Evolutionary conservation across 768 basidiomycete genomes (phyloP), one percentile per base, ranked within the genome.

Genomic region (Lactarius psammicola): DNA sequence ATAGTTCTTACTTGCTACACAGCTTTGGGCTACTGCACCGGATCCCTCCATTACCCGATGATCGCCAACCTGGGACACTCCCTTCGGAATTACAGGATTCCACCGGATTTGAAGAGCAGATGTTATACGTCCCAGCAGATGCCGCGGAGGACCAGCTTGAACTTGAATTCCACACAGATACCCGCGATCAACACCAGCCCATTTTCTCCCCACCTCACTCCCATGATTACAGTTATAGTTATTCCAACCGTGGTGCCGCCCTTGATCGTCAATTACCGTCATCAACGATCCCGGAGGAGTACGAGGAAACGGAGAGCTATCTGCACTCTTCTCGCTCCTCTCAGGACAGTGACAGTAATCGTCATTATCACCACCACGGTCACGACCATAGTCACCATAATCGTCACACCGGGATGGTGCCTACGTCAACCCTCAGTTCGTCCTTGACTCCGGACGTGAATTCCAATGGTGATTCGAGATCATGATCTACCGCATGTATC

Each of bases 11-110:
- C 56, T 60, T 44, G 36, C 49, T 57, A 55, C 49, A 38, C 67
- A 95, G 94, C 1, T 96, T 91, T 74, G 95, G 95, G 5, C 83
- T 97, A 26, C 79, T 98, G 38, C 96, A 98, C 76, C 87, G 96
- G 61, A 96, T 98, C 68, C 95, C 95, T 6, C 85, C 89, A 40
- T 87, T 90, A 51, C 82, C 87, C 13, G 78, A 80, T 34, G 85
- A 87, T 66, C 84, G 81, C 51, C 71, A 81, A 59, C 83, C 85
- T 7, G 85, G 85, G 44, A 77, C 82, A 58, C 77, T 81, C n/a
- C 87, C 87, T 9, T 76, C 80, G 26, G 85, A 86, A 72, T 76
- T 87, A 13, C 80, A 77, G 23, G 82, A 84, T 63, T 72, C 75
- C 55, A 74, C 74, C 38, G 85, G 85, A 67, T 83, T 81, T 65